Conservation (phyloP, 768 basidiomycete genomes). For the Collybiopsis luxurians region DNA sequence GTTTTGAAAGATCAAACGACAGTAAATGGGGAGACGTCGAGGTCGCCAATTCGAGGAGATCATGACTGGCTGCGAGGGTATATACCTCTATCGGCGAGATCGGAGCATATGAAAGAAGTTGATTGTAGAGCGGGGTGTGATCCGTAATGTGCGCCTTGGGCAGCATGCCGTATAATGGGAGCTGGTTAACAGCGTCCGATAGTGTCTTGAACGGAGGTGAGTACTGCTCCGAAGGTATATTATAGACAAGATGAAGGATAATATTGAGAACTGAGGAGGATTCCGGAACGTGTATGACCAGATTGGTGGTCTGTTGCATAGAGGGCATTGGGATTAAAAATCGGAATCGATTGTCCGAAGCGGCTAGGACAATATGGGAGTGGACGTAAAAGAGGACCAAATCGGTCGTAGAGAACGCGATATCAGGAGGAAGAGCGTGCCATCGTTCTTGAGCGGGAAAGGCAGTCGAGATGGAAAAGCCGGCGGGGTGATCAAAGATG, state of each 20-base stretch:
- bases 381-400: constrained; percentile 86
- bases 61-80: constrained; percentile 62
- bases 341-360: constrained; percentile 65
- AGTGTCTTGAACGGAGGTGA: constrained; percentile 64
- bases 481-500: no score
- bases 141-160: constrained; percentile 45
- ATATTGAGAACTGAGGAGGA: constrained; percentile 64
- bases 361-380: constrained; percentile 49
- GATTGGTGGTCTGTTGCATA: constrained; percentile 37
- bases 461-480: constrained; percentile 79
- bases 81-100: constrained; percentile 70
- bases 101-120: constrained; percentile 67
- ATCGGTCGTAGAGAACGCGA: constrained; percentile 68
- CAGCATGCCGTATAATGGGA: constrained; percentile 61
- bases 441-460: constrained; percentile 63
- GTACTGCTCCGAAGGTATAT: constrained; percentile 72
- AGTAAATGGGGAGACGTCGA: constrained; percentile 73
- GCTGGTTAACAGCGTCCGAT: constrained; percentile 49
- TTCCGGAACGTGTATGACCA: constrained; percentile 59
- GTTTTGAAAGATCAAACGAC: constrained; percentile 60
- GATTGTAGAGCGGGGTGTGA: constrained; percentile 50
- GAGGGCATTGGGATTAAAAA: constrained; percentile 49
- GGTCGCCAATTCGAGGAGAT: constrained; percentile 72
- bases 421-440: constrained; percentile 52
- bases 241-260: constrained; percentile 69